phyloP scores from a whole-genome alignment of 192 early-diverging fungal genomes.

The Spinellus fusiger region DNA sequence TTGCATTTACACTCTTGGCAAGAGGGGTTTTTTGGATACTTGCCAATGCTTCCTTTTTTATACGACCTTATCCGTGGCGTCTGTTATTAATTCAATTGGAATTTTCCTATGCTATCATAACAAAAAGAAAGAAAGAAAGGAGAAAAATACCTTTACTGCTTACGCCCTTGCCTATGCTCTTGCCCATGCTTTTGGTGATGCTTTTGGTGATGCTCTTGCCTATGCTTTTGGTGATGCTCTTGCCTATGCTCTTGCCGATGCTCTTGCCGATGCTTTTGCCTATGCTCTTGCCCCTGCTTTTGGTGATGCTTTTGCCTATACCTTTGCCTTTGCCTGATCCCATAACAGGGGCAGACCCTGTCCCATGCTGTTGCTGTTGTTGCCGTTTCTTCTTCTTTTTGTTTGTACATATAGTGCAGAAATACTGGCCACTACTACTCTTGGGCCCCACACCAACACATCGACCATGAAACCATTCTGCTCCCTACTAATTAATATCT shows the following conservation, averaged over 20 bases:
- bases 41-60: not conserved
- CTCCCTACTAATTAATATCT: not conserved
- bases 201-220: not conserved
- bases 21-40: too few relatives aligned
- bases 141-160: not conserved
- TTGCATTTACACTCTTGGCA: too few relatives aligned
- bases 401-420: conserved; percentile 20
- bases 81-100: not conserved
- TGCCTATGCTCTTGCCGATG: not conserved
- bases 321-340: not conserved
- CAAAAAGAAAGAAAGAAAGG: not conserved
- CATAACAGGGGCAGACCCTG: not conserved
- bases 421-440: conserved; percentile 21
- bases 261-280: conserved; percentile 1
- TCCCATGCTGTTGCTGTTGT: conserved; percentile 13
- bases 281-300: not conserved
- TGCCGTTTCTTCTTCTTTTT: conserved; percentile 30
- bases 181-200: not conserved
- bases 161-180: too few relatives aligned
- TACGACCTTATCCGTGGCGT: not conserved
- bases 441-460: conserved; percentile 44
- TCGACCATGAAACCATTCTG: conserved; percentile 56
- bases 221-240: not conserved
- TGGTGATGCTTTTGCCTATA: too few relatives aligned
- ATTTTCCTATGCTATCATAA: not conserved